Evolutionary conservation across 108 stramenopile species (phyloP), one percentile per base, ranked within the genome.

Genomic region (Mayamaea pseudoterrestris): DNA sequence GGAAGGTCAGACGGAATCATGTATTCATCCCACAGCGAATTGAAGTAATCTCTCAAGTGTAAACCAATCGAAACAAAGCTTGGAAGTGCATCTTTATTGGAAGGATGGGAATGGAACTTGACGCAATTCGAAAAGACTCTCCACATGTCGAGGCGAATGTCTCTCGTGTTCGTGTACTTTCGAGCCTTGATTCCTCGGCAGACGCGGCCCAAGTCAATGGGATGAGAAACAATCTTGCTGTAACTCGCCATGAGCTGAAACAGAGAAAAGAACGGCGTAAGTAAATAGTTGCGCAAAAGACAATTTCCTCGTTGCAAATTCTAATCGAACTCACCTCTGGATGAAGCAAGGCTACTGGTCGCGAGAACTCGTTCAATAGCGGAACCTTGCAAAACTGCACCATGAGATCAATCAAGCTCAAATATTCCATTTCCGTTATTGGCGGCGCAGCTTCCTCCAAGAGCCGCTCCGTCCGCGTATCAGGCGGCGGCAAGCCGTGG

Each of bases 91-190:
- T 86, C 81, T 36, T 65, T 71, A 57, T 81, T 90, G 69, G 44
- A 58, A 9, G 74, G 80, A 47, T 84, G 78, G 11, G 79, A 82
- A 57, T 90, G 89, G 43, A 77, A 90, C 37, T 75, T 77, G 54
- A 83, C 62, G 61, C 89, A 90, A 44, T 90, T 90, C 16, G 74
- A 66, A 49, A 90, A 90, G 46, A 90, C 76, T n/a, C 83, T 67
- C 89, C 89, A 90, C 29, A 83, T 65, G 61, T 90, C 89, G 31
- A 90, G 35, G 24, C 75, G 83, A 14, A 90, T 59, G 22, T 73
- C 73, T 25, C 89, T 70, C 9, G 74, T 60, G 39, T 69, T 65
- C 35, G 61, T 60, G 66, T 90, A 90, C 22, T 76, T 42, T 25
- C 78, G 69, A 3, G 70, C 70, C 29, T 81, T 81, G 35, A 90